phyloP scores from a whole-genome alignment of 2,329 filamentous ascomycete species.

The Nemania sp. region DNA sequence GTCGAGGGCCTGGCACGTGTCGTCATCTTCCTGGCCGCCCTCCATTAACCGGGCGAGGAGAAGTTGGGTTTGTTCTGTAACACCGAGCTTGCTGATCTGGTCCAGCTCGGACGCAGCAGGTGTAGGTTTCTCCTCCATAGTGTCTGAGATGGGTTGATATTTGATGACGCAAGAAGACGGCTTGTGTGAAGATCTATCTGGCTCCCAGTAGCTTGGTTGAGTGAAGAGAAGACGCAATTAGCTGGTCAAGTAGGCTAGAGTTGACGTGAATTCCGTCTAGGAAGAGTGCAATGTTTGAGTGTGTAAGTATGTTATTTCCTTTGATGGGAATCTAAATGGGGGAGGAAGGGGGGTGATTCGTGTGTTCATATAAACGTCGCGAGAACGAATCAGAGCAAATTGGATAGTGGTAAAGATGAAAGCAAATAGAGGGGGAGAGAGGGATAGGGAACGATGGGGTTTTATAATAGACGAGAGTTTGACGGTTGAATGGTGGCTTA shows the following conservation, averaged over 20 bases:
- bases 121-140: conserved; percentile 49
- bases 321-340: too few relatives aligned
- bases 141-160: conserved; percentile 10
- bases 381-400: not conserved
- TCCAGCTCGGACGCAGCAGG: conserved; percentile 45
- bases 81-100: conserved; percentile 45
- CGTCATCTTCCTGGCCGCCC: conserved; percentile 84
- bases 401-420: not conserved
- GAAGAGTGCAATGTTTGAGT: too few relatives aligned
- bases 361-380: too few relatives aligned
- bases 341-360: too few relatives aligned
- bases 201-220: too few relatives aligned
- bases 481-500: not conserved
- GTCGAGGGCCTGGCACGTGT: conserved; percentile 71
- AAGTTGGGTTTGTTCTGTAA: conserved; percentile 74
- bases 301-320: too few relatives aligned
- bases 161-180: too few relatives aligned
- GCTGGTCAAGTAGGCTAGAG: too few relatives aligned
- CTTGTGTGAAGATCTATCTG: too few relatives aligned
- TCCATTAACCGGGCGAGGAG: conserved; percentile 92
- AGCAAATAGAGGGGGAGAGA: not conserved
- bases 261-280: too few relatives aligned
- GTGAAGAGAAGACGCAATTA: too few relatives aligned
- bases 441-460: not conserved
- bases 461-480: not conserved